Percentiles rank a stretch among this genome's conserved stretches.
These are phyloP conservation scores for Trichoderma oligosporum DNA, from an alignment of 2,329 filamentous ascomycete genomes.

Conservation along the genomic window DNA sequence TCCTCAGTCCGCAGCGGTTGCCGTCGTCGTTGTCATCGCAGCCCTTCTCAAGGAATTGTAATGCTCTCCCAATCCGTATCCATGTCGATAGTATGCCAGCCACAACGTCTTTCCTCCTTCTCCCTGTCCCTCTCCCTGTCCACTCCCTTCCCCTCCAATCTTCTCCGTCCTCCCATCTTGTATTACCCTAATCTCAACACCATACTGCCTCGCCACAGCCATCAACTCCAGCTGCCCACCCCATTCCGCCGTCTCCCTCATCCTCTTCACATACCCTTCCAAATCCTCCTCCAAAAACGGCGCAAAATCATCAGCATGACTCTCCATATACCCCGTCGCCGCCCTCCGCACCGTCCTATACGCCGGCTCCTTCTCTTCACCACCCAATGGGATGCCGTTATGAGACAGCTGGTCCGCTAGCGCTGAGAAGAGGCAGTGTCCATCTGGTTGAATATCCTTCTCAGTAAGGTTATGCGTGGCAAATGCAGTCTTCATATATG, in stretches of 20 bases:
- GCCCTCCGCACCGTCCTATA: conserved; percentile 67
- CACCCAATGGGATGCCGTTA: conserved; percentile 43
- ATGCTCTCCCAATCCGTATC: conserved; percentile 91
- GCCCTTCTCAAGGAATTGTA: conserved; percentile 78
- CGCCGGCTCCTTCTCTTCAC: conserved; percentile 32
- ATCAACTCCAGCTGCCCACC: conserved; percentile 87
- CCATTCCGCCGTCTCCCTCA: conserved; percentile 89
- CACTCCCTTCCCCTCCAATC: conserved; percentile 51
- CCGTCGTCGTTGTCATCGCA: conserved; percentile 18
- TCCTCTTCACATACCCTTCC: conserved; percentile 67
- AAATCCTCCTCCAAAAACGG: conserved; percentile 83
- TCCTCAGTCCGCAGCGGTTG: conserved; percentile 8
- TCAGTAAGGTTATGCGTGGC: conserved; percentile 62
- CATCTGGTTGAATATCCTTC: conserved; percentile 80
- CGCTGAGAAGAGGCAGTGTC: conserved; percentile 91
- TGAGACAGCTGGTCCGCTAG: conserved; percentile 76
- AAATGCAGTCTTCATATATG: conserved; percentile 67
- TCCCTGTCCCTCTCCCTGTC: conserved; percentile 43
- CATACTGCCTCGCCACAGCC: conserved; percentile 77
- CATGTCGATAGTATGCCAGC: conserved; percentile 93
- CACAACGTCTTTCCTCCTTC: conserved; percentile 61
- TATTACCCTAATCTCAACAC: conserved; percentile 76
- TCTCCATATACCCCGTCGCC: conserved; percentile 73
- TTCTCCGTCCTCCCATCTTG: conserved; percentile 79
- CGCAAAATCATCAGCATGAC: conserved; percentile 74